A percentile compares a stretch with the other conserved stretches of the same genome.
These are phyloP conservation scores for Calonectria pseudoreteaudii DNA, from an alignment of 2,329 filamentous ascomycete species.

Conservation along the genomic window DNA sequence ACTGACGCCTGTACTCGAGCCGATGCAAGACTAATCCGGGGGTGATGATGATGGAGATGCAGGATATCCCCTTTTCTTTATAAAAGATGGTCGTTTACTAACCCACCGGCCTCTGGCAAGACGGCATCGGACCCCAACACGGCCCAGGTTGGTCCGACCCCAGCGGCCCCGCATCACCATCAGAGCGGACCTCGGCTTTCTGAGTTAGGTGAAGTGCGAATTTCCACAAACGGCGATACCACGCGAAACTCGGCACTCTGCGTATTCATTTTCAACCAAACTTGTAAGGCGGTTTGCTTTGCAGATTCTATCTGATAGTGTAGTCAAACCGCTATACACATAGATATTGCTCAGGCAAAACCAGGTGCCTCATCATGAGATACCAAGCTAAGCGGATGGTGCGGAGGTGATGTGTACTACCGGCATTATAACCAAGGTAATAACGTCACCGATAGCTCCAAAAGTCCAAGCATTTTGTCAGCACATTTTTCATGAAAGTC, in stretches of 20 bases:
- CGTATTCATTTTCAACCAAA: neutral
- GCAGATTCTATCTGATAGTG: too few species aligned
- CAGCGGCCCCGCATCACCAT: constrained; percentile 23
- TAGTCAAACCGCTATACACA: too few species aligned
- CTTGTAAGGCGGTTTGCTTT: too few species aligned
- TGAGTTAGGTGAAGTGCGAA: neutral
- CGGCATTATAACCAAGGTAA: constrained; percentile 2
- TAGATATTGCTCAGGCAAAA: neutral
- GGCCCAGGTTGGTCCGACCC: constrained; percentile 12
- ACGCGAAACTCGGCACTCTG: neutral
- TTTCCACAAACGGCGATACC: neutral
- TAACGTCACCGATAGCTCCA: neutral
- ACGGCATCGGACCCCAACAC: constrained; percentile 11
- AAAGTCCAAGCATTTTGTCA: neutral
- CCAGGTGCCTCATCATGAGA: too few species aligned
- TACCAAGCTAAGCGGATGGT: neutral
- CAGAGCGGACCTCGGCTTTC: constrained; percentile 20
- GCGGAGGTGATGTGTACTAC: neutral
- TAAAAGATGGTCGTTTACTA: constrained; percentile 6
- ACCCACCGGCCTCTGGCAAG: constrained; percentile 1
- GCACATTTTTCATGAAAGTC: neutral
- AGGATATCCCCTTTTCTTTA: constrained; percentile 3
- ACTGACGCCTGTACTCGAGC: neutral
- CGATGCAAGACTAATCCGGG: neutral
- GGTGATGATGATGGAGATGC: neutral